Evolutionary conservation across 805 yeast genomes (phyloP).

Genomic region (Yamadazyma ubonensis): DNA sequence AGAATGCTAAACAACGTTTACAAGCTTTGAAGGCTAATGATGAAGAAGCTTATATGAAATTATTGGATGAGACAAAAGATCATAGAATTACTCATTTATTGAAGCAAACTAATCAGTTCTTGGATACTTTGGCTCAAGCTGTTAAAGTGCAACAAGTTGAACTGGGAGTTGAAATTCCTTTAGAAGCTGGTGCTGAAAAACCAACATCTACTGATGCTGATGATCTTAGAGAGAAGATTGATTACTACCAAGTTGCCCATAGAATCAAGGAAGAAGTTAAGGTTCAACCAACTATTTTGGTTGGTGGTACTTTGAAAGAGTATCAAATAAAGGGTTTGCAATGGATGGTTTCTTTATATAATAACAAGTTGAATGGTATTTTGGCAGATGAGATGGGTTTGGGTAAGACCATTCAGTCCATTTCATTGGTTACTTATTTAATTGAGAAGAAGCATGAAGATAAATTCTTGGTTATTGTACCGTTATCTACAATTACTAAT

Average conservation of each 20-base stretch:
- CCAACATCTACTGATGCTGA: slow-evolving; percentile 43
- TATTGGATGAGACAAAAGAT: slow-evolving; percentile 83
- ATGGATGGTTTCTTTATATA: slow-evolving; percentile 66
- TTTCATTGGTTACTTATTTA: slow-evolving; percentile 69
- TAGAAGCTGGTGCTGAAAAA: slow-evolving; percentile 15
- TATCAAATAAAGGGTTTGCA: slow-evolving; percentile 66
- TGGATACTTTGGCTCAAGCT: slow-evolving; percentile 75
- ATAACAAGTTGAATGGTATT: slow-evolving; percentile 61
- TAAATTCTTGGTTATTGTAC: slow-evolving; percentile 78
- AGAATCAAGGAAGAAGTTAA: slow-evolving; percentile 63
- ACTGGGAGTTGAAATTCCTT: slow-evolving; percentile 28
- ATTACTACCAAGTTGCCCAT: slow-evolving; percentile 83
- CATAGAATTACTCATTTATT: slow-evolving; percentile 82
- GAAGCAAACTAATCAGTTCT: slow-evolving; percentile 74
- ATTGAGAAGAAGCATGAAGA: slow-evolving; percentile 66
- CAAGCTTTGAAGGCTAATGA: slow-evolving; percentile 85
- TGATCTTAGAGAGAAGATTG: slow-evolving; percentile 63
- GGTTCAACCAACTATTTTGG: slow-evolving; percentile 65
- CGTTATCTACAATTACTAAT: slow-evolving; percentile 78
- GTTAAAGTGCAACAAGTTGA: slow-evolving; percentile 75
- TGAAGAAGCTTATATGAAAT: slow-evolving; percentile 82
- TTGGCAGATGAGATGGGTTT: slow-evolving; percentile 69
- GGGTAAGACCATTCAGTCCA: slow-evolving; percentile 73
- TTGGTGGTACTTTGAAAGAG: slow-evolving; percentile 79
- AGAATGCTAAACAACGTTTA: slow-evolving; percentile 83